Conservation (phyloP, 352 stramenopile genomes). For the Globisporangium okanoganense region DNA sequence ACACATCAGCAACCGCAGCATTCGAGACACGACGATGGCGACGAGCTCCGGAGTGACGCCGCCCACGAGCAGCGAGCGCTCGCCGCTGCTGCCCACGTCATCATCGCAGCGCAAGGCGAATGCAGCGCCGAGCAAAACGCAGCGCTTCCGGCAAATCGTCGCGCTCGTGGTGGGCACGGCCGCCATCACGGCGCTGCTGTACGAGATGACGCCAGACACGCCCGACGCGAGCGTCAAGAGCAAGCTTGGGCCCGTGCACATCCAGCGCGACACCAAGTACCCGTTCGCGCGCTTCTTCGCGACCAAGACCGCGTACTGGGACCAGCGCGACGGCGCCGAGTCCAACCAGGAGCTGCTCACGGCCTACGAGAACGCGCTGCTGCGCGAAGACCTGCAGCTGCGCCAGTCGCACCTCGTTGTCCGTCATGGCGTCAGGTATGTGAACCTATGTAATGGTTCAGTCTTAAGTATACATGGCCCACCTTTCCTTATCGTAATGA, state of each 20-base stretch:
- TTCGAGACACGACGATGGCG: not conserved
- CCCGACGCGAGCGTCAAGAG: constrained; percentile 7
- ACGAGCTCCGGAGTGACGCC: not conserved
- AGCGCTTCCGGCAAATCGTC: constrained; percentile 15
- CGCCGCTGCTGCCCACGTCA: constrained; percentile 5
- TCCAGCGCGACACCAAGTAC: constrained; percentile 14
- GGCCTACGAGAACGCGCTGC: constrained; percentile 19
- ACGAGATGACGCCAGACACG: constrained; percentile 13
- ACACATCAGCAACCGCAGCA: not conserved
- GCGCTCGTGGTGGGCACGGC: constrained; percentile 11
- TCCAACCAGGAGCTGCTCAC: constrained; percentile 23
- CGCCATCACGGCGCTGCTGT: constrained; percentile 16
- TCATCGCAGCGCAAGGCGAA: constrained; percentile 9
- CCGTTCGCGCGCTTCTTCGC: constrained; percentile 33
- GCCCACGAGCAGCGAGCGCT: not conserved
- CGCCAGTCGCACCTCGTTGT: constrained; percentile 57
- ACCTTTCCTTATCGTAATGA: not conserved
- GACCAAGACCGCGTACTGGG: constrained; percentile 60
- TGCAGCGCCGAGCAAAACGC: constrained; percentile 1
- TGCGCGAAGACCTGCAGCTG: constrained; percentile 39
- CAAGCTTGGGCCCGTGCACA: constrained; percentile 6
- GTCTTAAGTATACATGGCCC: not conserved
- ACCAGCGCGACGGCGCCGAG: constrained; percentile 29
- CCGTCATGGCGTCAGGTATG: constrained; percentile 59
- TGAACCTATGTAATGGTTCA: not conserved